phyloP scores from a whole-genome alignment of 129 eudicot species.

The Artemisia tridentata region DNA sequence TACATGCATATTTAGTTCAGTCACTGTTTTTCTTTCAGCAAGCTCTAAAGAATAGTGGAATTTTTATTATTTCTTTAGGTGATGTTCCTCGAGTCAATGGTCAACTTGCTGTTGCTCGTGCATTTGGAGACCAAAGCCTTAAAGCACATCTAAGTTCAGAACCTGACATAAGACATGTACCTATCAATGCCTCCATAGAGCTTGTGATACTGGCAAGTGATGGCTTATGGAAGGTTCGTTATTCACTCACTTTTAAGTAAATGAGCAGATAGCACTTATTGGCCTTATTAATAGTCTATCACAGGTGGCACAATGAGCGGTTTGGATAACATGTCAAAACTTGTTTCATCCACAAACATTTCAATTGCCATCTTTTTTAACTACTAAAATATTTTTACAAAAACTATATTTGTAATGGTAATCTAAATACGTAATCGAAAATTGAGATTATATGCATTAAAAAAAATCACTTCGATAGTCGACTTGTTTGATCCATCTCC shows the following conservation, averaged over 20 bases:
- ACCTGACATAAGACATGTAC: conserved; percentile 72
- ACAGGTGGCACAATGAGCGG: too few species aligned
- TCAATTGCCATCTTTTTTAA: too few species aligned
- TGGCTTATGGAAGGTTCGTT: conserved; percentile 88
- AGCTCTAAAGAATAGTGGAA: not conserved
- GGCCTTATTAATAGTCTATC: too few species aligned
- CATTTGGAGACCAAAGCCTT: conserved; percentile 89
- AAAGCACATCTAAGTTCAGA: conserved; percentile 88
- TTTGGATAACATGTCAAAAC: too few species aligned
- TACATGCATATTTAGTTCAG: not conserved
- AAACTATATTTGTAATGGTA: too few species aligned
- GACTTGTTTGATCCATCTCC: not conserved
- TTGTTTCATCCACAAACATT: too few species aligned
- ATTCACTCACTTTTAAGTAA: not conserved
- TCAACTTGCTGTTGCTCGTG: conserved; percentile 93
- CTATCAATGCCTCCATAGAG: conserved; percentile 55
- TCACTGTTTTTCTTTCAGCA: not conserved
- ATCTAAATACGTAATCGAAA: too few species aligned
- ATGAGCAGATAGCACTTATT: not conserved
- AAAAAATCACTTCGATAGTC: too few species aligned
- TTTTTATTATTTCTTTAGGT: conserved; percentile 40
- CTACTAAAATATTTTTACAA: too few species aligned
- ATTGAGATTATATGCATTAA: too few species aligned
- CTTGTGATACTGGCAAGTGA: conserved; percentile 85
- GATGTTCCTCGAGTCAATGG: conserved; percentile 95